phyloP scores from a whole-genome alignment of 805 yeast species.

The Yarrowia bubula region DNA sequence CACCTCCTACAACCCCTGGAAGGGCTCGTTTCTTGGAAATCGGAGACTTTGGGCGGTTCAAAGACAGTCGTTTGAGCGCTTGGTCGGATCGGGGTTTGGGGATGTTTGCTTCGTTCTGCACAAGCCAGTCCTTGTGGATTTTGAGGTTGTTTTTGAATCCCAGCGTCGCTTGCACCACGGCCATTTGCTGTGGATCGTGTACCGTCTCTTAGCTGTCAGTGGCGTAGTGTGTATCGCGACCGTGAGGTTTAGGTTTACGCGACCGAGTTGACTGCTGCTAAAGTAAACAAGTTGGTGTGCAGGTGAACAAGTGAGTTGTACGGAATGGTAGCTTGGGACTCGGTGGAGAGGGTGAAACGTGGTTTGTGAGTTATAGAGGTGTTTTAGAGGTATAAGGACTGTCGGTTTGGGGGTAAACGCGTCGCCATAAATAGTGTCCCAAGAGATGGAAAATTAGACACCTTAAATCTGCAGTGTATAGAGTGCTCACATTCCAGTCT shows the following conservation, averaged over 20 bases:
- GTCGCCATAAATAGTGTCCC: too few relatives aligned
- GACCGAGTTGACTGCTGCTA: background rate
- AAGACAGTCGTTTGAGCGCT: background rate
- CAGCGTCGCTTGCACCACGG: background rate
- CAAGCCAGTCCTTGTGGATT: constrained; percentile 16
- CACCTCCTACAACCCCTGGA: background rate
- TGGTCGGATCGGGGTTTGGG: background rate
- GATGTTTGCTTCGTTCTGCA: background rate
- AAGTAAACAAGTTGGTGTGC: background rate
- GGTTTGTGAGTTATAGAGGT: too few relatives aligned
- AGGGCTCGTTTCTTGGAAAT: background rate
- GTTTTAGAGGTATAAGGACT: too few relatives aligned
- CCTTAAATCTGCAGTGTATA: background rate
- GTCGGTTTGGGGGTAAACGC: too few relatives aligned
- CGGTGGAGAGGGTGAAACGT: too few relatives aligned
- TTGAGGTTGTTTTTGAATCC: background rate
- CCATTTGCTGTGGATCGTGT: background rate
- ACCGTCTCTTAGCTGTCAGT: constrained; percentile 1
- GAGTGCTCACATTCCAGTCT: background rate
- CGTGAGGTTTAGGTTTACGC: background rate
- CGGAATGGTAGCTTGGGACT: too few relatives aligned
- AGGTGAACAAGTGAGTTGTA: too few relatives aligned
- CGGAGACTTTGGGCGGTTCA: constrained; percentile 9
- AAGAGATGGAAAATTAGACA: background rate
- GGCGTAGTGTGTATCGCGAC: background rate